Evolutionary conservation across 257 asterid species (phyloP).

Genomic region (Scutellaria baicalensis): DNA sequence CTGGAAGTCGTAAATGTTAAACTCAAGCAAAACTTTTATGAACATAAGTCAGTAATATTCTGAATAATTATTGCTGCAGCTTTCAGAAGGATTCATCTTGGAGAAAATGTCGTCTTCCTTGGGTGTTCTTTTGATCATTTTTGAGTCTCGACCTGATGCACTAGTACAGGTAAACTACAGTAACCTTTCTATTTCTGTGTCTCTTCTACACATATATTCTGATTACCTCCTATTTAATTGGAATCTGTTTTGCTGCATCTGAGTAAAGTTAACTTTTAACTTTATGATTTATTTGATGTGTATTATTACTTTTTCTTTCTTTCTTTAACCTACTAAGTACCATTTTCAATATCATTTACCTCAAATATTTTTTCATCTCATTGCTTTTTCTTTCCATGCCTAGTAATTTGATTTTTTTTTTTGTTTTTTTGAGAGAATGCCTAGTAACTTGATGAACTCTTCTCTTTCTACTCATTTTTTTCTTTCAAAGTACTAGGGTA

Average conservation of each 20-base stretch:
- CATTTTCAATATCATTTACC: not conserved
- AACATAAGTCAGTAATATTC: conserved; percentile 9
- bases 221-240: not conserved
- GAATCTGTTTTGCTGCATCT: not conserved
- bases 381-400: not conserved
- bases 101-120: conserved; percentile 74
- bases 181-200: not conserved
- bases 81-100: conserved; percentile 65
- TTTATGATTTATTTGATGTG: not conserved
- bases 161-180: conserved; percentile 55
- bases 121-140: conserved; percentile 78
- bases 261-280: not conserved
- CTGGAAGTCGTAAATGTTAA: too few relatives aligned
- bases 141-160: conserved; percentile 94
- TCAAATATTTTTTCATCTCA: not conserved
- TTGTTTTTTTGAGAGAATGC: too few relatives aligned
- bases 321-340: not conserved
- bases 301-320: not conserved
- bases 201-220: not conserved
- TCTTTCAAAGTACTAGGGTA: not conserved
- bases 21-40: not conserved
- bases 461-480: not conserved
- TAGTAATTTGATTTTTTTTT: too few relatives aligned
- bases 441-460: not conserved
- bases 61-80: conserved; percentile 34